Conservation (phyloP, 768 basidiomycete genomes). For the Antrodiella citrinella region DNA sequence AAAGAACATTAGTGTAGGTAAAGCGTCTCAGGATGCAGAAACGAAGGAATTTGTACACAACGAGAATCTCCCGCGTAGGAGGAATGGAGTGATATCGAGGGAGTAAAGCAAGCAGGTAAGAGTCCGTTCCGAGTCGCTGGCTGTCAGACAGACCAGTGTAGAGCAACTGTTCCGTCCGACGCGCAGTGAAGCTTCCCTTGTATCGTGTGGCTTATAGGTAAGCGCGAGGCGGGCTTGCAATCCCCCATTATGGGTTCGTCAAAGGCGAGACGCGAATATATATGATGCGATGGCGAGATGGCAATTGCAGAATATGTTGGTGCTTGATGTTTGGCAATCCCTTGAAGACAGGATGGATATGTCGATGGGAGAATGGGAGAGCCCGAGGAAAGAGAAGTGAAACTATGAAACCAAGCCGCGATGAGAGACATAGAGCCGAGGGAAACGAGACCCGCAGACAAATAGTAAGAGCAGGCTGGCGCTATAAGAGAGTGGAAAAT, state of each 20-base stretch:
- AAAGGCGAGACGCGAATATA: conserved; percentile 14
- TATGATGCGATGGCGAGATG: conserved; percentile 16
- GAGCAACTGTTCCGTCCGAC: too few species aligned
- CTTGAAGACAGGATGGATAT: conserved; percentile 56
- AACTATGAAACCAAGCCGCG: conserved; percentile 12
- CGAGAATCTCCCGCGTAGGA: conserved; percentile 11
- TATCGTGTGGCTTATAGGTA: background rate
- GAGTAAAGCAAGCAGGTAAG: background rate
- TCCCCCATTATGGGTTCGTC: background rate
- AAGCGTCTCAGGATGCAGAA: conserved; percentile 28
- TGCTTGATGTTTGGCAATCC: conserved; percentile 29
- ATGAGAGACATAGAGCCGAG: conserved; percentile 12
- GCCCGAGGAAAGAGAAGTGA: conserved; percentile 15
- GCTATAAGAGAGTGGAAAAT: conserved; percentile 33
- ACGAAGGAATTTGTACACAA: conserved; percentile 28
- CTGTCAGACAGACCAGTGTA: conserved; percentile 1
- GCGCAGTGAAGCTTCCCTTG: background rate
- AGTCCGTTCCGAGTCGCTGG: background rate
- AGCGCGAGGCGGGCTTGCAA: background rate
- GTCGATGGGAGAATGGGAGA: conserved; percentile 23
- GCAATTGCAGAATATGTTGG: conserved; percentile 18
- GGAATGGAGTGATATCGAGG: conserved; percentile 14
- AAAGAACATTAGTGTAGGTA: conserved; percentile 26
- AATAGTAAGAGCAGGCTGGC: conserved; percentile 24
- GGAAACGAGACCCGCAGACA: conserved; percentile 15